A percentile compares a stretch with the other conserved stretches of the same genome.
Evolutionary conservation across 192 early-diverging fungal genomes (phyloP).

Genomic region (Entomortierella parvispora): DNA sequence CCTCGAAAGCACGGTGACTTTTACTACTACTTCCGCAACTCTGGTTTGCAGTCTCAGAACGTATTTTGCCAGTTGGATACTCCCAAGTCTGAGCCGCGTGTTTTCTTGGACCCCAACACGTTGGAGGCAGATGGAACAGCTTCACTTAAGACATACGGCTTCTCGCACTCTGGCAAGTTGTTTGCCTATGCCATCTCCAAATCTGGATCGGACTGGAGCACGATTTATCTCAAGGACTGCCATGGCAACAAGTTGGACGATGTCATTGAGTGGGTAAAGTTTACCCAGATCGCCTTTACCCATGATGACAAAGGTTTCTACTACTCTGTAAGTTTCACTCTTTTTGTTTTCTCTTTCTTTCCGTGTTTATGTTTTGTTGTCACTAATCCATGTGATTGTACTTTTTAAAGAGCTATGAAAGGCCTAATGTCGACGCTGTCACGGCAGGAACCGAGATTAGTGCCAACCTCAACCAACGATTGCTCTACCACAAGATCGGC

Average conservation of each 20-base stretch:
- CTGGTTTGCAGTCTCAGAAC: conserved; percentile 66
- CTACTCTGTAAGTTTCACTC: conserved; percentile 65
- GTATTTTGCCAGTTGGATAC: conserved; percentile 65
- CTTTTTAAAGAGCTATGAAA: conserved; percentile 31
- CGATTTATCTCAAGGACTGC: conserved; percentile 57
- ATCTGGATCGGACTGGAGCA: conserved; percentile 78
- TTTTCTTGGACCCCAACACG: too few species aligned
- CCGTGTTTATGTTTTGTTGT: conserved; percentile 52
- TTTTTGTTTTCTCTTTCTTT: conserved; percentile 77
- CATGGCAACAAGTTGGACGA: conserved; percentile 50
- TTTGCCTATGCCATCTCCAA: conserved; percentile 65
- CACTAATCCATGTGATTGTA: background rate
- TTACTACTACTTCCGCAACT: conserved; percentile 76
- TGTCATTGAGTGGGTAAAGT: conserved; percentile 66
- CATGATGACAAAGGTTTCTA: too few species aligned
- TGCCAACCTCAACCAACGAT: conserved; percentile 25
- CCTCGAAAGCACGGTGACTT: conserved; percentile 66
- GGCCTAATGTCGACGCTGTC: conserved; percentile 22
- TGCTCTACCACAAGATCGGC: conserved; percentile 66
- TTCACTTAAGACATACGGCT: conserved; percentile 56
- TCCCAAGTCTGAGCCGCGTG: conserved; percentile 57
- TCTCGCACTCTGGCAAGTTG: conserved; percentile 68
- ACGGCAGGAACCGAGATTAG: conserved; percentile 35
- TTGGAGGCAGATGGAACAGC: conserved; percentile 69
- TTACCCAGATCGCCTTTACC: too few species aligned